Conservation (phyloP, 1,284 basidiomycete genomes). For the Apiotrichum montevideense region DNA sequence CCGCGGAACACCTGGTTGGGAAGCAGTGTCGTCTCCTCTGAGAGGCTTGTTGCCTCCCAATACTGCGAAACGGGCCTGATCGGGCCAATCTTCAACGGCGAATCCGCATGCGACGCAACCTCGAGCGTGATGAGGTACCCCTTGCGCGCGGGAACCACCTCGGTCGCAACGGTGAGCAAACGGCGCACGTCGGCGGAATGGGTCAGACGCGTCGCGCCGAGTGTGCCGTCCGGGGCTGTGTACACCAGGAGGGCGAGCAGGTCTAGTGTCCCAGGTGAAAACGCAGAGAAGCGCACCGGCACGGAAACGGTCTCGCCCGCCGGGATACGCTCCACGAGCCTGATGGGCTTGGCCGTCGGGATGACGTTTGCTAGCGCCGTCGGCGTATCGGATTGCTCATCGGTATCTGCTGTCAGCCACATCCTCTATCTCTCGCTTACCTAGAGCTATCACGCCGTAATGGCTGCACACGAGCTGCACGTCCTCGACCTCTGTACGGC, state of each 20-base stretch:
- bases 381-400: conserved; percentile 11
- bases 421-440: background rate
- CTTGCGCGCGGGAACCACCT: conserved; percentile 1
- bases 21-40: conserved; percentile 3
- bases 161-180: conserved; percentile 3
- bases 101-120: conserved; percentile 8
- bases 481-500: conserved; percentile 26
- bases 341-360: conserved; percentile 22
- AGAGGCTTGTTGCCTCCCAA: conserved; percentile 2
- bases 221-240: conserved; percentile 13
- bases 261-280: conserved; percentile 18
- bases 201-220: conserved; percentile 13
- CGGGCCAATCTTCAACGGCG: conserved; percentile 3
- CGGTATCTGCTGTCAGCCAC: background rate
- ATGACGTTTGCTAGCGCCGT: conserved; percentile 14
- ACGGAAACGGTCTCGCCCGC: conserved; percentile 24
- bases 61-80: conserved; percentile 5
- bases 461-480: conserved; percentile 34
- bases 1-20: conserved; percentile 32
- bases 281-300: conserved; percentile 21
- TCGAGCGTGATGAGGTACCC: conserved; percentile 11
- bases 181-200: conserved; percentile 19
- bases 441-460: conserved; percentile 18
- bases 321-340: conserved; percentile 18
- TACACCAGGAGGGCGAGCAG: conserved; percentile 27